Conservation (phyloP, 176 grass and related monocot genomes). For the Oryza glaberrima region DNA sequence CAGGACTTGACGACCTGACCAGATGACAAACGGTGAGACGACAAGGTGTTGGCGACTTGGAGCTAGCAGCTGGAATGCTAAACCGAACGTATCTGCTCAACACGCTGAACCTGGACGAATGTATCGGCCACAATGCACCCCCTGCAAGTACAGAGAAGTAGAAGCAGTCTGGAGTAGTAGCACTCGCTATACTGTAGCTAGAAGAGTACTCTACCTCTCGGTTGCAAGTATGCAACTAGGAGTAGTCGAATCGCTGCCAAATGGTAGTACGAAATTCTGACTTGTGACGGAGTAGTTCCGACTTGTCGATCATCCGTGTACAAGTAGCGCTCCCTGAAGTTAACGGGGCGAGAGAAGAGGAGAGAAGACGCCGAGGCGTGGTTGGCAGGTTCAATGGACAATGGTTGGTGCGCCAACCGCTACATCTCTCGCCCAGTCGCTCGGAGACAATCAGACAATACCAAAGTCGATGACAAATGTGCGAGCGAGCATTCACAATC, state of each 20-base stretch:
- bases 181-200: no score
- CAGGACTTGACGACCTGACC: background rate
- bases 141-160: background rate
- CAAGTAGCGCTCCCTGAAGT: background rate
- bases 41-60: no score
- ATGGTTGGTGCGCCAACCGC: background rate
- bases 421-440: no score
- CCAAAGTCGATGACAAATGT: no score
- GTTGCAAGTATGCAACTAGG: no score
- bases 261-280: background rate
- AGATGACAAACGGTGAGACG: background rate
- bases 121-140: background rate
- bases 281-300: background rate
- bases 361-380: background rate
- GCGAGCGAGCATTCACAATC: no score
- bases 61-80: background rate
- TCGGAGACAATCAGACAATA: no score
- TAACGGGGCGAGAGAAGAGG: background rate
- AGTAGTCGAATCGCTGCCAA: background rate
- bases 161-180: no score
- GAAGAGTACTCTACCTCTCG: no score
- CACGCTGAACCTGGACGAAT: background rate
- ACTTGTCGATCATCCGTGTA: background rate
- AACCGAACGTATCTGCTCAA: background rate
- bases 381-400: background rate